Base-by-base conservation (phyloP, 2,329 filamentous ascomycete genomes). In the Microascus cirrosus region DNA sequence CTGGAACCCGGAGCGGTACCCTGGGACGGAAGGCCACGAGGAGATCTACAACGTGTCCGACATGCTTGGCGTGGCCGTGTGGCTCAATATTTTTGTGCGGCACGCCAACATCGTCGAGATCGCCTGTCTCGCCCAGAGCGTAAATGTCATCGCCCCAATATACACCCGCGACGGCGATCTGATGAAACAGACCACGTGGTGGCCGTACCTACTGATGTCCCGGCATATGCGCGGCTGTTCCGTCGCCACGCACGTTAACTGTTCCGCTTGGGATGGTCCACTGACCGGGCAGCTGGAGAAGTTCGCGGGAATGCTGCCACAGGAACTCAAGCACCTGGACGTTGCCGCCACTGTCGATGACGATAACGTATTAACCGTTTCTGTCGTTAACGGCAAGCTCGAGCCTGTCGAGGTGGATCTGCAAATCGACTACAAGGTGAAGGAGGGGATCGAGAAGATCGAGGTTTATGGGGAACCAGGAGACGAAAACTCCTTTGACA, bases 131-230 rank as follows among this genome's bases (percentile, higher is more conserved):
- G 84, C 83, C 12, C 84, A 87, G 66, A 81, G 73, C 39, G 82
- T 87, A 24, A 87, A 87, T 64, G 84, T 87, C n/a, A 86, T 87
- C 61, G 78, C 77, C 1, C 84, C 83, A 0, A 70, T 87, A 36
- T 85, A 86, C 81, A 86, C 84, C 0, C 81, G 73, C 0, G 73
- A 77, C 56, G 69, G 75, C 0, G 81, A 82, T 0, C 71, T 86
- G 25, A 64, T 79, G 36, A 84, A 83, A 69, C 84, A 86, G 69
- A 83, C 83, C 1, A 85, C 79, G 3, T 86, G 81, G 78, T 86
- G 80, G 77, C 81, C 82, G 1, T 69, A 85, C 54, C 73, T 80
- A 60, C 69, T 87, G 48, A 86, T 85, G 65, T 78, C 77, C 59
- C 79, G 78, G 63, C 84, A 80, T 62, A 84, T 85, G 81, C 77